Conservation (phyloP, 805 yeast genomes). For the Priceomyces medius region DNA sequence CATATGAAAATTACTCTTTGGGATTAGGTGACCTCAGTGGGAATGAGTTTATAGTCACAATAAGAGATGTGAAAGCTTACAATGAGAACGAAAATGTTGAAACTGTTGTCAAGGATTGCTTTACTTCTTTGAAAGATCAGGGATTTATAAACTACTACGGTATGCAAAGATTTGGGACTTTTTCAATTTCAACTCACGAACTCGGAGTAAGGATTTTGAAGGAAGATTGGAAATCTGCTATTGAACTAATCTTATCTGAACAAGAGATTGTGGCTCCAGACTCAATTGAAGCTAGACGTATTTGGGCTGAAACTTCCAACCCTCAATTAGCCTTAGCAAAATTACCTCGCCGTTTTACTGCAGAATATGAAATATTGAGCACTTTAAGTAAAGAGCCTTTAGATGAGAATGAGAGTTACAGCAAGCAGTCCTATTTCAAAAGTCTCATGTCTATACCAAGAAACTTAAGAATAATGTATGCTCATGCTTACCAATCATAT, state of each 20-base stretch:
- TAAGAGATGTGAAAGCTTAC: slow-evolving; percentile 62
- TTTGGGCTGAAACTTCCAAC: slow-evolving; percentile 75
- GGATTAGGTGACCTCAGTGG: slow-evolving; percentile 84
- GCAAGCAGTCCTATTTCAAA: slow-evolving; percentile 60
- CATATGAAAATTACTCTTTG: slow-evolving; percentile 60
- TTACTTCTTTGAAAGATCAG: slow-evolving; percentile 54
- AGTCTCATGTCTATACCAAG: slow-evolving; percentile 90
- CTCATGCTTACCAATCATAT: slow-evolving; percentile 95
- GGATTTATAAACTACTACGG: slow-evolving; percentile 96
- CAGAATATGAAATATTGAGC: slow-evolving; percentile 73
- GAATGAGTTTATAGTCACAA: slow-evolving; percentile 82
- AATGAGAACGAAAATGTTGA: slow-evolving; percentile 31
- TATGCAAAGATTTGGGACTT: slow-evolving; percentile 98
- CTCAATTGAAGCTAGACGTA: slow-evolving; percentile 74
- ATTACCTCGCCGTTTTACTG: slow-evolving; percentile 88
- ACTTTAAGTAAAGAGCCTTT: slow-evolving; percentile 54
- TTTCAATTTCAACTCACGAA: slow-evolving; percentile 85
- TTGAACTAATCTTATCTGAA: slow-evolving; percentile 73
- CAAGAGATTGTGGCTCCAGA: slow-evolving; percentile 84
- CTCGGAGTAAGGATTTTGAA: slow-evolving; percentile 73
- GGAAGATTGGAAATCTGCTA: slow-evolving; percentile 79
- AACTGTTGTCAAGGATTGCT: slow-evolving; percentile 50
- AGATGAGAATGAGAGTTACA: slow-evolving; percentile 44
- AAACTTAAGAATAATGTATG: slow-evolving; percentile 90
- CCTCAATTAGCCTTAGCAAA: slow-evolving; percentile 60